A percentile compares a stretch with the other conserved stretches of the same genome.
Conservation (phyloP, 257 asterid genomes). For the Gentiana straminea region DNA sequence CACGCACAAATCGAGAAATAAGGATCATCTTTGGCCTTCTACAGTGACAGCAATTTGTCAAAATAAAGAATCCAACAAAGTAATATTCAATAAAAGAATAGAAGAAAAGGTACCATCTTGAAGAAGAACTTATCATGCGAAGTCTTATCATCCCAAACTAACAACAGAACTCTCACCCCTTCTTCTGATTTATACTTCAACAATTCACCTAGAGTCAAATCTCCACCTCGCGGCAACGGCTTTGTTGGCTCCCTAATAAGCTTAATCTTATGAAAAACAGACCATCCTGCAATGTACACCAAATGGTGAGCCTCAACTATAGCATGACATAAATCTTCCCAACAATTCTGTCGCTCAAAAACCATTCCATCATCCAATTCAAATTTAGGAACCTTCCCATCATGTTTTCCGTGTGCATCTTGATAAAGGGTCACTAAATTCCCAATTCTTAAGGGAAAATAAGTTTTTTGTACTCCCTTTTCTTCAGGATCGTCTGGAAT, state of each 20-base stretch:
- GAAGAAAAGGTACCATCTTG: conserved; percentile 42
- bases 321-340: conserved; percentile 89
- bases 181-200: conserved; percentile 87
- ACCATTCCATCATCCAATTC: conserved; percentile 43
- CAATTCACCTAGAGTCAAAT: conserved; percentile 77
- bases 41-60: neutral
- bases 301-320: conserved; percentile 83
- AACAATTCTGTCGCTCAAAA: conserved; percentile 42
- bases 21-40: neutral
- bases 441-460: conserved; percentile 77
- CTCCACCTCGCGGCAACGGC: conserved; percentile 79
- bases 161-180: conserved; percentile 84
- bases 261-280: conserved; percentile 64
- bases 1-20: neutral
- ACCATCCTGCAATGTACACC: conserved; percentile 90
- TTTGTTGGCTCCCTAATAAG: conserved; percentile 64
- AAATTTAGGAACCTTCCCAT: conserved; percentile 34
- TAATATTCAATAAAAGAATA: neutral
- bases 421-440: conserved; percentile 64
- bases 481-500: conserved; percentile 56
- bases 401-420: conserved; percentile 60
- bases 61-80: neutral
- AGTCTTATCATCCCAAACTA: conserved; percentile 94
- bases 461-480: conserved; percentile 49
- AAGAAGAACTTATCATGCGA: conserved; percentile 58